These are phyloP conservation scores for Leccinum olivaceopallidum DNA, from an alignment of 768 basidiomycete species.

Conservation along the genomic window DNA sequence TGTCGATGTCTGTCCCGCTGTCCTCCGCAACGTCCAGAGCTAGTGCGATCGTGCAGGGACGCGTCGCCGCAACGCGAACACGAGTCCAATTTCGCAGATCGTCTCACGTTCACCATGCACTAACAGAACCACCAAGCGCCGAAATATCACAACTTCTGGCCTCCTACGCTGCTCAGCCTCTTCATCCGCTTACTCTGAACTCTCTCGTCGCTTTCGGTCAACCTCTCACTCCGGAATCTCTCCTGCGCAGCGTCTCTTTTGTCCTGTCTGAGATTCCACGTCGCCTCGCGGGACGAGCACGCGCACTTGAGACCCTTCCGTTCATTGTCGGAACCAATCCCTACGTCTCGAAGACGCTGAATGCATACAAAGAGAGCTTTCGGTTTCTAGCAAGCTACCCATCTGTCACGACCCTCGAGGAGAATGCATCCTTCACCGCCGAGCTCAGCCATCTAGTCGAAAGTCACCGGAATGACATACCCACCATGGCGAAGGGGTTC, in stretches of 20 bases:
- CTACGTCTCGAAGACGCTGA: constrained; percentile 70
- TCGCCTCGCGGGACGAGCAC: constrained; percentile 71
- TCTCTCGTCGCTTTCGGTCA: constrained; percentile 75
- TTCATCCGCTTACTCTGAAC: constrained; percentile 70
- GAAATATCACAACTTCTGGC: constrained; percentile 62
- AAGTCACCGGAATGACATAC: constrained; percentile 84
- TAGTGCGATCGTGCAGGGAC: constrained; percentile 4
- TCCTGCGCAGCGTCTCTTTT: constrained; percentile 73
- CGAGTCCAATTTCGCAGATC: constrained; percentile 14
- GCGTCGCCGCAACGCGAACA: constrained; percentile 1
- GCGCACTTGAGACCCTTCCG: constrained; percentile 72
- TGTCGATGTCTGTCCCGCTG: neutral
- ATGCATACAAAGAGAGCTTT: constrained; percentile 71
- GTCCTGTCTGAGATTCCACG: constrained; percentile 76
- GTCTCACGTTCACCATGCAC: constrained; percentile 40
- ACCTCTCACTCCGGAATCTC: constrained; percentile 67
- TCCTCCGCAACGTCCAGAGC: constrained; percentile 6
- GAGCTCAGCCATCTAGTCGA: constrained; percentile 72
- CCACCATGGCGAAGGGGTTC: constrained; percentile 87
- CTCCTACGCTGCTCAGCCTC: constrained; percentile 59
- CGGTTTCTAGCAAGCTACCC: constrained; percentile 67
- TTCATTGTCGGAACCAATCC: constrained; percentile 92
- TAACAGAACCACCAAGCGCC: constrained; percentile 44
- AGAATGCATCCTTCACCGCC: constrained; percentile 68
- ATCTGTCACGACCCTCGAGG: constrained; percentile 60